Percentiles rank a stretch among this genome's conserved stretches.
phyloP scores from a whole-genome alignment of 176 grass and related monocot genomes.

The Stipa capillata region DNA sequence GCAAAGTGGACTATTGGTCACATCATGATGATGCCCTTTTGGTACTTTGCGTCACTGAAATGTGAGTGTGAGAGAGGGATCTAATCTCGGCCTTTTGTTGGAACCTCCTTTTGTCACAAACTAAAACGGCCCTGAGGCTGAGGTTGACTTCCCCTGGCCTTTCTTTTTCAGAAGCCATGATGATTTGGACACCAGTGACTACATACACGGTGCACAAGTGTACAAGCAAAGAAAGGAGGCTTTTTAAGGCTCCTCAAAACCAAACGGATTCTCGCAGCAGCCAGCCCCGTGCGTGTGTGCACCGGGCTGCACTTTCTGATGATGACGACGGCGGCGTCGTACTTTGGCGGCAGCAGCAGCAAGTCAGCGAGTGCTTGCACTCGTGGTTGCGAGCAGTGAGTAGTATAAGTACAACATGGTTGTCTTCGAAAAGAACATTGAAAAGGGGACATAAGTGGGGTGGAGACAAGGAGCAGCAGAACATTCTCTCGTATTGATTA shows the following conservation, averaged over 20 bases:
- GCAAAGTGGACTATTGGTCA: constrained; percentile 11
- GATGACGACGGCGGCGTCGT: background rate
- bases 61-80: background rate
- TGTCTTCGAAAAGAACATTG: constrained; percentile 18
- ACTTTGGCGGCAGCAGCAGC: background rate
- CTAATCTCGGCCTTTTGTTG: background rate
- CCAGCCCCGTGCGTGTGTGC: no score
- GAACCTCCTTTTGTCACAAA: background rate
- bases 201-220: background rate
- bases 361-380: no score
- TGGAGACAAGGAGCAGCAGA: background rate
- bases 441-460: constrained; percentile 16
- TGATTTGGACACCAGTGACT: constrained; percentile 2
- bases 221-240: background rate
- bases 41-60: constrained; percentile 13
- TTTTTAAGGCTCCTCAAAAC: background rate
- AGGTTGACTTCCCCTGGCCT: constrained; percentile 9
- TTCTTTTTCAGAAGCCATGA: background rate
- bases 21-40: background rate
- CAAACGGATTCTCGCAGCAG: background rate
- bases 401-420: background rate
- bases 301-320: background rate
- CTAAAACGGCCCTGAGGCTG: no score
- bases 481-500: constrained; percentile 33
- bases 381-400: background rate